These are phyloP conservation scores for Aspergillus glaucus DNA, from an alignment of 2,329 filamentous ascomycete genomes.

Conservation along the genomic window DNA sequence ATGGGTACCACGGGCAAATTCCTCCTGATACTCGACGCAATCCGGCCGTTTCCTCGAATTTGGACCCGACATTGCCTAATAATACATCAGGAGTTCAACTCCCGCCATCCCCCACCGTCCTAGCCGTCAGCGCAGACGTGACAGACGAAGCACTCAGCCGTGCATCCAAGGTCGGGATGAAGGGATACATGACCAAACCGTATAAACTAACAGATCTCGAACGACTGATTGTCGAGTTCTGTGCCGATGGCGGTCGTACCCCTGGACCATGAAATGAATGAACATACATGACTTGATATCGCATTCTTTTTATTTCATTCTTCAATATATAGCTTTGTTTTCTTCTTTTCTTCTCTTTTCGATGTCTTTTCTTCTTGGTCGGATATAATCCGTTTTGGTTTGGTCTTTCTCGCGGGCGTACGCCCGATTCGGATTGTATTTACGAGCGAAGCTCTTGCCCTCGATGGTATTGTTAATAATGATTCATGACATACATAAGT, in stretches of 20 bases:
- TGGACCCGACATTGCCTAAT: not conserved
- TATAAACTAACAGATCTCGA: constrained; percentile 59
- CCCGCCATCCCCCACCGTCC: constrained; percentile 38
- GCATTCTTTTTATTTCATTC: constrained; percentile 1
- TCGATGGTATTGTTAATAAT: not conserved
- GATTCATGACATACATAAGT: not conserved
- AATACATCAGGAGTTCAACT: not conserved
- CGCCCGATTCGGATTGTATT: not conserved
- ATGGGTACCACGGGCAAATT: constrained; percentile 26
- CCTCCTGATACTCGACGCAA: constrained; percentile 8
- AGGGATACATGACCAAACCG: constrained; percentile 63
- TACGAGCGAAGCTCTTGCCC: not conserved
- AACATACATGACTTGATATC: constrained; percentile 6
- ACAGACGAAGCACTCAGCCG: constrained; percentile 57
- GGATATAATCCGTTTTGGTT: not conserved
- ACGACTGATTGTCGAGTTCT: constrained; percentile 50
- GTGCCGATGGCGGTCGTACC: constrained; percentile 15
- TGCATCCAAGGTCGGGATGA: constrained; percentile 58
- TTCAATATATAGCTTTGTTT: constrained; percentile 4
- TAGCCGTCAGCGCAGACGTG: constrained; percentile 62
- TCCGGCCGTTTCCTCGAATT: not conserved
- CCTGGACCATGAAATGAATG: not conserved
- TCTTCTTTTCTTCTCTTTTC: constrained; percentile 5
- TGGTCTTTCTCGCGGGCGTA: not conserved
- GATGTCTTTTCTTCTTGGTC: constrained; percentile 4